phyloP scores from a whole-genome alignment of 1,139 yeast genomes.

The Candida sp. region DNA sequence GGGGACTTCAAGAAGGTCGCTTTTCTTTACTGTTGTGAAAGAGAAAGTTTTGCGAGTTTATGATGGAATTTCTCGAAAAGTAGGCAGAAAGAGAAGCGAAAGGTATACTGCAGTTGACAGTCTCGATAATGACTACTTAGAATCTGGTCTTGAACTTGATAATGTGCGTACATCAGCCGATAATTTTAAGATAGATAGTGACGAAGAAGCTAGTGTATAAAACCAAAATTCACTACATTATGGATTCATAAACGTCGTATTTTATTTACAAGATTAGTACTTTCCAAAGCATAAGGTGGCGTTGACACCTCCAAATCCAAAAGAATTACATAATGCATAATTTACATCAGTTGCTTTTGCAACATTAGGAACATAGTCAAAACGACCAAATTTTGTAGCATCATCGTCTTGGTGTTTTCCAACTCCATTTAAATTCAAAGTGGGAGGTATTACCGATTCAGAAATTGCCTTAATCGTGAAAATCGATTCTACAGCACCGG shows the following conservation, averaged over 20 bases:
- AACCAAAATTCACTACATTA: not conserved
- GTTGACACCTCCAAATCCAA: conserved; percentile 98
- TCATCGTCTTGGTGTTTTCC: conserved; percentile 47
- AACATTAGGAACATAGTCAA: conserved; percentile 59
- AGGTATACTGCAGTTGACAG: conserved; percentile 7
- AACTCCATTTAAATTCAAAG: conserved; percentile 59
- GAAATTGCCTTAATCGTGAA: conserved; percentile 70
- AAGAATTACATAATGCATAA: conserved; percentile 80
- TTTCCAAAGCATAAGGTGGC: conserved; percentile 46
- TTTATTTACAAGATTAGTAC: conserved; percentile 5
- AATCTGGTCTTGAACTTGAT: conserved; percentile 9
- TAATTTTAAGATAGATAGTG: conserved; percentile 16
- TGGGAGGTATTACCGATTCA: conserved; percentile 67
- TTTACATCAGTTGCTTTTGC: conserved; percentile 39
- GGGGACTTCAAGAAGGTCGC: conserved; percentile 32
- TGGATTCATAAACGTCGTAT: not conserved
- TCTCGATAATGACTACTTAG: conserved; percentile 6
- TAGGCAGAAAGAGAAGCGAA: conserved; percentile 3
- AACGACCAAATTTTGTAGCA: conserved; percentile 34
- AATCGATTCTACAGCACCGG: conserved; percentile 91
- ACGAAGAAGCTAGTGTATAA: conserved; percentile 9
- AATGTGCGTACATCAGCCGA: conserved; percentile 3
- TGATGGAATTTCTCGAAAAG: not conserved
- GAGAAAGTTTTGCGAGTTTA: conserved; percentile 4
- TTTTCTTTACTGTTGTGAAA: conserved; percentile 9